Conservation (phyloP, 768 basidiomycete species). For the Boletus patriciae region DNA sequence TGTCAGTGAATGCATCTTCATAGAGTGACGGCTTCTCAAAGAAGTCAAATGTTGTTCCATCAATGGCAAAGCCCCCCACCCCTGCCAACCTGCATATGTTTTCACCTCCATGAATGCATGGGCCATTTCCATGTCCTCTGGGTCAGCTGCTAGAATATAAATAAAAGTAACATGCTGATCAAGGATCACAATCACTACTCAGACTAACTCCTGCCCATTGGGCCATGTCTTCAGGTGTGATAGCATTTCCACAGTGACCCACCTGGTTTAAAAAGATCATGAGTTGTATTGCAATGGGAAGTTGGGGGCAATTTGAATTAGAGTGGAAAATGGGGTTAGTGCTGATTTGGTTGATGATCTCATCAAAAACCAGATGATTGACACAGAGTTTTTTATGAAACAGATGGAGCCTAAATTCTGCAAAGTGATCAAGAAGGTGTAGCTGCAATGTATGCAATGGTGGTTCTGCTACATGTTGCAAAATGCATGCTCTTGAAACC, state of each 20-base stretch:
- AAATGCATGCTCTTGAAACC: neutral
- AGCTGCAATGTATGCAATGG: neutral
- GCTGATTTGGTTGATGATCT: slow-evolving; percentile 19
- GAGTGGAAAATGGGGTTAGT: slow-evolving; percentile 25
- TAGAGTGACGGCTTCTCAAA: slow-evolving; percentile 10
- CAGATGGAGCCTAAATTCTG: slow-evolving; percentile 10
- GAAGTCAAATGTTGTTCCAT: slow-evolving; percentile 33
- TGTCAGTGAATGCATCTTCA: slow-evolving; percentile 13
- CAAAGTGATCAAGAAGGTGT: slow-evolving; percentile 4
- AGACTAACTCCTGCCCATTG: slow-evolving; percentile 12
- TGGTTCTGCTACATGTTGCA: neutral
- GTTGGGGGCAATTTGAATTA: slow-evolving; percentile 17
- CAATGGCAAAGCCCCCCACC: slow-evolving; percentile 38
- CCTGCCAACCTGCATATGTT: slow-evolving; percentile 25
- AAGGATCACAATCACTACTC: neutral
- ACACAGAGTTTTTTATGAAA: slow-evolving; percentile 30
- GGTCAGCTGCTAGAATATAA: neutral
- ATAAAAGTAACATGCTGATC: slow-evolving; percentile 1
- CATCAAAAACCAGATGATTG: slow-evolving; percentile 26
- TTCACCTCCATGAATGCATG: neutral
- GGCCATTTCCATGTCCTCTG: neutral
- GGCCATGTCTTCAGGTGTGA: neutral
- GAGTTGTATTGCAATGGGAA: slow-evolving; percentile 28
- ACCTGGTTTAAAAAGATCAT: slow-evolving; percentile 26
- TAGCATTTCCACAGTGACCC: slow-evolving; percentile 32